Evolutionary conservation across 495 filamentous ascomycete species (phyloP).

Genomic region (Daldinia childiae): DNA sequence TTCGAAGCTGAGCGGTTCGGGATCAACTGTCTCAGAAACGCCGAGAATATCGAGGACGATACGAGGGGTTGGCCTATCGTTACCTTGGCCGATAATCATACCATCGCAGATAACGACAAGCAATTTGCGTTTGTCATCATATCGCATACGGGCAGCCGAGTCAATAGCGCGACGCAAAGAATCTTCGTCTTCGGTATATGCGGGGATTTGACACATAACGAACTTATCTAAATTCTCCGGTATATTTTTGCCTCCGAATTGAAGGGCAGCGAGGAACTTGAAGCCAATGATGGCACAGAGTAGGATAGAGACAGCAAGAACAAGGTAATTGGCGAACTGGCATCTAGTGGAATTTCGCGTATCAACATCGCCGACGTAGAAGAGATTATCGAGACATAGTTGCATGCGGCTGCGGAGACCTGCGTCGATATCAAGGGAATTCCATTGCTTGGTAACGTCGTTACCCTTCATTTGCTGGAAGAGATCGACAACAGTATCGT

Average conservation of each 20-base stretch:
- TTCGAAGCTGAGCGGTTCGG: conserved; percentile 97
- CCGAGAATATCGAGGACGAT: conserved; percentile 98
- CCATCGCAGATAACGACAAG: conserved; percentile 94
- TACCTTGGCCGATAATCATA: conserved; percentile 99
- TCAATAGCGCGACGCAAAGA: conserved; percentile 96
- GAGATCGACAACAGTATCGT: conserved; percentile 73
- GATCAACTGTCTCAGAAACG: conserved; percentile 91
- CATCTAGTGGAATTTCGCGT: conserved; percentile 88
- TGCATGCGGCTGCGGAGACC: conserved; percentile 72
- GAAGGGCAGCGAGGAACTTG: conserved; percentile 96
- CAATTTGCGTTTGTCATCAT: conserved; percentile 98
- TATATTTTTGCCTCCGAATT: conserved; percentile 89
- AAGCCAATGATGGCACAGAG: conserved; percentile 84
- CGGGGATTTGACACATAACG: conserved; percentile 96
- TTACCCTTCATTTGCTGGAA: conserved; percentile 78
- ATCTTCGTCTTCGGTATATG: conserved; percentile 98
- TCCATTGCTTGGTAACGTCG: conserved; percentile 87
- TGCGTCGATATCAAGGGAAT: conserved; percentile 66
- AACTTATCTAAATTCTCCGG: conserved; percentile 99
- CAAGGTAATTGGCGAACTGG: conserved; percentile 88
- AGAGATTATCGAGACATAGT: conserved; percentile 90
- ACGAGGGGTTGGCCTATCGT: conserved; percentile 92
- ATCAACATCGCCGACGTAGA: conserved; percentile 92
- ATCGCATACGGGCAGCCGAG: conserved; percentile 92
- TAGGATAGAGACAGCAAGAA: conserved; percentile 88